Base-by-base conservation (phyloP, 768 basidiomycete genomes). In the Tylopilus sp. region DNA sequence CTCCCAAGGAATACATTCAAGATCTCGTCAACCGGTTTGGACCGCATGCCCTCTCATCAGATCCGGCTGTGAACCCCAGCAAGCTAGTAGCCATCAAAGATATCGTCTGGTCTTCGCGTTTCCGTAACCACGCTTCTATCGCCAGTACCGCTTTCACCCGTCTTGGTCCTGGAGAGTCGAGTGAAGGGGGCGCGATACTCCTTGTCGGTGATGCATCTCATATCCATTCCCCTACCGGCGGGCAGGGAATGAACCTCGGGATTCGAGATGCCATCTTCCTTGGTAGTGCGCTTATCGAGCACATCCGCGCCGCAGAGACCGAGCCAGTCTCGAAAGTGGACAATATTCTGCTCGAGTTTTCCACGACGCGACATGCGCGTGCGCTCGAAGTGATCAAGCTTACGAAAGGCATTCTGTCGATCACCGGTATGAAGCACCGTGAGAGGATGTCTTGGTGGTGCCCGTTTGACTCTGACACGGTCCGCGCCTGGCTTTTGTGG, bases 241-340 rank as follows among this genome's bases (percentile, higher is more conserved):
- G 80, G 1, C 79, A 80, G 48, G 80, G 80, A 11, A 78, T 82
- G 79, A 80, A 80, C 52, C 71, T 81, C n/a, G 78, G 80, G 6
- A 63, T 82, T 13, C 72, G 79, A 15, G 80, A 82, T 52, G 79
- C 75, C 8, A 61, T 79, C 20, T 66, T 69, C 43, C 70, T 81
- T 3, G 79, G 73, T 6, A 69, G 73, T n/a, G 71, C 59, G 7
- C 61, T 81, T 35, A 60, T 64, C 17, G 62, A 68, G 18, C 75
- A 76, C 59, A 51, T 73, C 1, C 55, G 38, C 5, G 57, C 55
- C 26, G 9, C 52, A 3, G 49, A 59, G 36, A 52, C 48, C 0
- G 39, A 42, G 21, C 18, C 57, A 2, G 21, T 44, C 6, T 18
- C 52, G 6, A 57, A 56, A 18, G 58, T 58, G 0, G 73, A 77